phyloP scores from a whole-genome alignment of 1,284 basidiomycete species.

The Pulchroboletus neoregius region DNA sequence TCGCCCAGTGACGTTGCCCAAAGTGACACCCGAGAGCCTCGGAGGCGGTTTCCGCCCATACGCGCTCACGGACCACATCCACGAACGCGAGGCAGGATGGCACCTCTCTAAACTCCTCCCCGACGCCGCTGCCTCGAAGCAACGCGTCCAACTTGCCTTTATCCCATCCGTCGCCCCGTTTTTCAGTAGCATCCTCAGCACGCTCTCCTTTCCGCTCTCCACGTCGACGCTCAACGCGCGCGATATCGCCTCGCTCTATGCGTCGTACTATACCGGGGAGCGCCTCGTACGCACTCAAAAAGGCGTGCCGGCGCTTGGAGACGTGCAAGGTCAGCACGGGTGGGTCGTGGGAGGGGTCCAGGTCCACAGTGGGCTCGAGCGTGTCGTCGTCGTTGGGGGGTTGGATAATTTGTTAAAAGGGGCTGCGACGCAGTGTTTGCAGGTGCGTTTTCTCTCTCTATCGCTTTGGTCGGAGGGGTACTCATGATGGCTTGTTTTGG shows the following conservation, averaged over 20 bases:
- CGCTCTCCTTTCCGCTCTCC: slow-evolving; percentile 77
- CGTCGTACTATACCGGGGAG: slow-evolving; percentile 76
- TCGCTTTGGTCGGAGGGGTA: not conserved
- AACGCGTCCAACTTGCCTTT: slow-evolving; percentile 72
- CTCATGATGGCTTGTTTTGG: too few species aligned
- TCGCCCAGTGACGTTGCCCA: slow-evolving; percentile 73
- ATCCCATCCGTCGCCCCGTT: slow-evolving; percentile 87
- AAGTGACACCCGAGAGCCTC: slow-evolving; percentile 77
- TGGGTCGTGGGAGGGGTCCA: slow-evolving; percentile 94
- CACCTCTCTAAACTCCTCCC: slow-evolving; percentile 71
- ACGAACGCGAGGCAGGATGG: slow-evolving; percentile 89
- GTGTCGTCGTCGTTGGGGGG: slow-evolving; percentile 91
- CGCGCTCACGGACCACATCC: slow-evolving; percentile 94
- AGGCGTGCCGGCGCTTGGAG: slow-evolving; percentile 73
- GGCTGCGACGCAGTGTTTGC: slow-evolving; percentile 95
- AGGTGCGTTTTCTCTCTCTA: slow-evolving; percentile 50
- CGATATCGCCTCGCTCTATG: slow-evolving; percentile 74
- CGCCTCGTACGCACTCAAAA: slow-evolving; percentile 63
- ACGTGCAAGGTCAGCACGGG: slow-evolving; percentile 81
- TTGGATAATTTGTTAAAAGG: slow-evolving; percentile 97
- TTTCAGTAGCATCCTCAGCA: slow-evolving; percentile 95
- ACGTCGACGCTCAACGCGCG: slow-evolving; percentile 57
- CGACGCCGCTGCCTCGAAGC: slow-evolving; percentile 7
- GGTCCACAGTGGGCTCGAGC: slow-evolving; percentile 82
- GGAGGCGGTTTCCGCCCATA: slow-evolving; percentile 81